phyloP scores from a whole-genome alignment of 2,329 filamentous ascomycete genomes.

The Exutisphaerella laricina region DNA sequence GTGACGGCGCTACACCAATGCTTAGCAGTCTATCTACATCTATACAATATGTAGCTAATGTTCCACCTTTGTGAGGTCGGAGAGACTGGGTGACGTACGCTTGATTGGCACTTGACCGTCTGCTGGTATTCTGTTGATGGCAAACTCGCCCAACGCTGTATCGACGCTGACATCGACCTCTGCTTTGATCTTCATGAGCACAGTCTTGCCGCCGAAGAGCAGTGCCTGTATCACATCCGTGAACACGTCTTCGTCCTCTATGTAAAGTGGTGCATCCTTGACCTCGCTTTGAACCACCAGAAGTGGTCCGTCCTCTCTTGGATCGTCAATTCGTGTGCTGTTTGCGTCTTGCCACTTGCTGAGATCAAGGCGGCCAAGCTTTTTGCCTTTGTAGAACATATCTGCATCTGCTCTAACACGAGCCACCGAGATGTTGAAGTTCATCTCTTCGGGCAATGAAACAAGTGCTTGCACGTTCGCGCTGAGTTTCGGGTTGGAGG shows the following conservation, averaged over 20 bases:
- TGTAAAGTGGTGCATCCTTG: conserved; percentile 70
- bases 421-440: conserved; percentile 74
- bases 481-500: conserved; percentile 71
- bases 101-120: conserved; percentile 85
- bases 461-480: conserved; percentile 77
- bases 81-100: conserved; percentile 60
- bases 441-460: conserved; percentile 75
- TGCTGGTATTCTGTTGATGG: conserved; percentile 74
- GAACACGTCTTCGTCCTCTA: conserved; percentile 75
- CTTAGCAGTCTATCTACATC: conserved; percentile 24
- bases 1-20: conserved; percentile 19
- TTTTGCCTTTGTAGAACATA: conserved; percentile 69
- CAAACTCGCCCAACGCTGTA: conserved; percentile 74
- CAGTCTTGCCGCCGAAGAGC: conserved; percentile 63
- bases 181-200: conserved; percentile 71
- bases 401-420: conserved; percentile 71
- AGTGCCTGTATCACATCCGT: conserved; percentile 73
- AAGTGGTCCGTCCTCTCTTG: conserved; percentile 51
- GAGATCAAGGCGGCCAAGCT: conserved; percentile 76
- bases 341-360: conserved; percentile 77
- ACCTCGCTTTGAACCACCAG: conserved; percentile 73
- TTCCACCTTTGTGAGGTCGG: conserved; percentile 6
- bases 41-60: conserved; percentile 12
- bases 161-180: conserved; percentile 75
- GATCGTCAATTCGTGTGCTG: conserved; percentile 62